Evolutionary conservation across 108 stramenopile genomes (phyloP).

Genomic region (Phaeodactylum tricornutum): DNA sequence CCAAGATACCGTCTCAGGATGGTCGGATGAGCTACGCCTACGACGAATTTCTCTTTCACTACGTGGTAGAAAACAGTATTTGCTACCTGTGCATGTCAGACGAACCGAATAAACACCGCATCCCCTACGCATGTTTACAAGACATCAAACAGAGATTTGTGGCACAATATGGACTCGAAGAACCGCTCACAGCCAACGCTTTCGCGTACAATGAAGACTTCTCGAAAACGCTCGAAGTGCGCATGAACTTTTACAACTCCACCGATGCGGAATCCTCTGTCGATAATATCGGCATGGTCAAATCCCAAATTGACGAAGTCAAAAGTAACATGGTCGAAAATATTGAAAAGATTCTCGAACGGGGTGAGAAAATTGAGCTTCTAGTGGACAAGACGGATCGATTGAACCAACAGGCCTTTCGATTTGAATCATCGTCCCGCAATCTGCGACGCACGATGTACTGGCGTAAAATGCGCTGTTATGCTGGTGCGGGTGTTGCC

Average conservation of each 20-base stretch:
- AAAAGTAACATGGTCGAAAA: conserved; percentile 95
- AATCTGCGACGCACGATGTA: conserved; percentile 73
- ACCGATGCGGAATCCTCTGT: conserved; percentile 52
- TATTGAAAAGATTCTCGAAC: conserved; percentile 89
- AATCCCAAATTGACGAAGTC: conserved; percentile 91
- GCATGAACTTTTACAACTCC: conserved; percentile 88
- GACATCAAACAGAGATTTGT: conserved; percentile 82
- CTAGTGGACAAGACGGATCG: conserved; percentile 97
- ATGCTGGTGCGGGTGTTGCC: conserved; percentile 30
- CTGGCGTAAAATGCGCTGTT: conserved; percentile 80
- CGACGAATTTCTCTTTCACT: conserved; percentile 81
- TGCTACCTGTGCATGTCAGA: conserved; percentile 96
- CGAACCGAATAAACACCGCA: conserved; percentile 74
- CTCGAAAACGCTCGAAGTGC: conserved; percentile 47
- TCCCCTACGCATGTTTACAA: conserved; percentile 93
- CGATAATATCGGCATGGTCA: conserved; percentile 74
- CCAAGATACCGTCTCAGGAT: conserved; percentile 85
- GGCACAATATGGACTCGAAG: conserved; percentile 70
- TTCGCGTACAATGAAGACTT: conserved; percentile 93
- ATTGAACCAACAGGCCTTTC: conserved; percentile 85
- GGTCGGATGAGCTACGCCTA: conserved; percentile 77
- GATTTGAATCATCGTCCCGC: conserved; percentile 79
- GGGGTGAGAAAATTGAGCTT: conserved; percentile 98
- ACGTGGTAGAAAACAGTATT: conserved; percentile 81
- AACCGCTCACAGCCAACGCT: conserved; percentile 82